Base-by-base conservation (phyloP, 2,329 filamentous ascomycete genomes). In the Akanthomyces lecanii region DNA sequence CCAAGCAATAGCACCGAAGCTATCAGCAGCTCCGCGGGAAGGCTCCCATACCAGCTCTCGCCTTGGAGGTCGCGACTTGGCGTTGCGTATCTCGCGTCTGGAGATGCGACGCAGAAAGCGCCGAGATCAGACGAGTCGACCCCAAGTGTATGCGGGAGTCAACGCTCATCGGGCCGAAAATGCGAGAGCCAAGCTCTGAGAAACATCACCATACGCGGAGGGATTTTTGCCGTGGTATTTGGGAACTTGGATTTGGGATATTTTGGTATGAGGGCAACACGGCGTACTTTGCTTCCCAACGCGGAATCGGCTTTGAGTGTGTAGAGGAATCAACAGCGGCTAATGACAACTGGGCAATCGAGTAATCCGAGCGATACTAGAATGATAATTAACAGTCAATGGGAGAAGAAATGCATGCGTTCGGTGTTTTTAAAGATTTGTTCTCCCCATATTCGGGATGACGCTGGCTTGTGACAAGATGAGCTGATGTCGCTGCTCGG, bases 101-200 rank as follows among this genome's bases (percentile, higher is more conserved):
- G 52, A 50, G 12, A 11, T 8, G 28, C 21, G 44, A 21, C 42
- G n/a, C 21, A 21, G 30, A 30, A 48, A 30, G 23, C 45, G 44
- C 14, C 33, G 28, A 12, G n/a, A 21, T 4, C 33, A 38, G 36
- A 16, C 14, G 30, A 14, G n/a, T 11, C 2, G 2, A 4, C 52
- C 61, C 5, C 23, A 33, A 12, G 53, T 56, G 1, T 74, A 71
- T 18, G 64, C 63, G 11, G 72, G 71, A 4, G 68, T 74, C 0
- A 74, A 73, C 48, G 68, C 64, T 6, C 73, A 64, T 40, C 63
- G 70, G 45, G 66, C 67, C 12, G 60, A 66, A 48, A 57, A 66
- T 48, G 38, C 28, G 53, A 14, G 3, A 40, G 12, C 36, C 5
- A 42, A 30, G 33, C 7, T 42, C n/a, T 40, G 4, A 40, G 38